Conservation (phyloP, 2,329 filamentous ascomycete species). For the Trichoderma sp. region DNA sequence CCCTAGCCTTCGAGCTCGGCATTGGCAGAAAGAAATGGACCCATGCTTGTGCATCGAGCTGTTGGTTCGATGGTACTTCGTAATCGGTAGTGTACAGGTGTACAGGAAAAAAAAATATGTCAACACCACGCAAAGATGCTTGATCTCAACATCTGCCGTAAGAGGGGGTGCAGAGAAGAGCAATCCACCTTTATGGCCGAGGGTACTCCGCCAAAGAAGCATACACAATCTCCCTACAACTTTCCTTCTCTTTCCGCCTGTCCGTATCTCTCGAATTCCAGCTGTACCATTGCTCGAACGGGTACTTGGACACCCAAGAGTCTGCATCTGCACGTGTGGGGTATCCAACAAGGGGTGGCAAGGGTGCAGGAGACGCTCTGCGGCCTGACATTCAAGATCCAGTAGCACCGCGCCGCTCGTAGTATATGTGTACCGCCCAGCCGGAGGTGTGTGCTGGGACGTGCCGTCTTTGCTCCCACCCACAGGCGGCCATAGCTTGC, state of each 20-base stretch:
- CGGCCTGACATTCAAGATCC: conserved; percentile 2
- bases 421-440: background rate
- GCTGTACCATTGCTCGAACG: background rate
- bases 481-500: background rate
- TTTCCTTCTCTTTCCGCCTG: background rate
- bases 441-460: conserved; percentile 5
- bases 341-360: background rate
- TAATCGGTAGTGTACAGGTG: background rate
- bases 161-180: background rate
- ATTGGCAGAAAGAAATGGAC: background rate
- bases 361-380: conserved; percentile 9
- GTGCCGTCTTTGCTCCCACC: background rate
- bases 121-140: background rate
- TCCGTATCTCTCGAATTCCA: background rate
- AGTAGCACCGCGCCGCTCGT: background rate
- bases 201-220: background rate
- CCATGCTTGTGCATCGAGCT: background rate
- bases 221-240: background rate
- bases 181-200: background rate
- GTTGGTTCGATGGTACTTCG: background rate
- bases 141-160: background rate
- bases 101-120: background rate
- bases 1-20: background rate
- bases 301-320: background rate
- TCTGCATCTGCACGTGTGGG: conserved; percentile 13